Evolutionary conservation across 2,329 filamentous ascomycete genomes (phyloP).

Genomic region (Ophiostoma sp.): DNA sequence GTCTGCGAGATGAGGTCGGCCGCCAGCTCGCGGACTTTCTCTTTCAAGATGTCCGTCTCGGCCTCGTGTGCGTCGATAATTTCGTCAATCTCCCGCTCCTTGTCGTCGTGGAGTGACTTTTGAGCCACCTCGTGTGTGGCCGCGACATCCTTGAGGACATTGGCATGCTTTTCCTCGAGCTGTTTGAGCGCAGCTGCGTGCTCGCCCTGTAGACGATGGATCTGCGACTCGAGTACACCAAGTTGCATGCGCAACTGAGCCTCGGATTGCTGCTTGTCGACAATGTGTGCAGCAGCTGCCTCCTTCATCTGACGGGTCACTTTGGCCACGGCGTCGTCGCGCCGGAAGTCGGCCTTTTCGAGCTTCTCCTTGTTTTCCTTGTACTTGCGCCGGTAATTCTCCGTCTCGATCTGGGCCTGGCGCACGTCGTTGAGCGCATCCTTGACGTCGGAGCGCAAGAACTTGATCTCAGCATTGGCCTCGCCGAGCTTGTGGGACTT

Average conservation of each 20-base stretch:
- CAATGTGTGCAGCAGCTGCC: neutral
- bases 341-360: constrained; percentile 11
- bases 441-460: constrained; percentile 13
- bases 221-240: constrained; percentile 6
- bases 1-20: constrained; percentile 32
- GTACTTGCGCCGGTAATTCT: constrained; percentile 7
- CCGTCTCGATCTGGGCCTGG: neutral
- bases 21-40: constrained; percentile 28
- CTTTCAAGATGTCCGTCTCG: constrained; percentile 19
- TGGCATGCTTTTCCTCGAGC: neutral
- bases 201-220: constrained; percentile 3
- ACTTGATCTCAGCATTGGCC: constrained; percentile 13
- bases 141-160: neutral
- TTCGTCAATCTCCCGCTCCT: constrained; percentile 22
- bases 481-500: constrained; percentile 10
- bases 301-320: constrained; percentile 14
- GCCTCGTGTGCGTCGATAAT: constrained; percentile 23
- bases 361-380: constrained; percentile 17
- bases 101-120: neutral
- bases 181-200: neutral
- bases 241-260: constrained; percentile 10
- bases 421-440: neutral
- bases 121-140: constrained; percentile 3
- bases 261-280: constrained; percentile 13
- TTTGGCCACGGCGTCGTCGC: constrained; percentile 4